Evolutionary conservation across 371 early-diverging fungal species (phyloP).

Genomic region (Apophysomyces ossiformis): DNA sequence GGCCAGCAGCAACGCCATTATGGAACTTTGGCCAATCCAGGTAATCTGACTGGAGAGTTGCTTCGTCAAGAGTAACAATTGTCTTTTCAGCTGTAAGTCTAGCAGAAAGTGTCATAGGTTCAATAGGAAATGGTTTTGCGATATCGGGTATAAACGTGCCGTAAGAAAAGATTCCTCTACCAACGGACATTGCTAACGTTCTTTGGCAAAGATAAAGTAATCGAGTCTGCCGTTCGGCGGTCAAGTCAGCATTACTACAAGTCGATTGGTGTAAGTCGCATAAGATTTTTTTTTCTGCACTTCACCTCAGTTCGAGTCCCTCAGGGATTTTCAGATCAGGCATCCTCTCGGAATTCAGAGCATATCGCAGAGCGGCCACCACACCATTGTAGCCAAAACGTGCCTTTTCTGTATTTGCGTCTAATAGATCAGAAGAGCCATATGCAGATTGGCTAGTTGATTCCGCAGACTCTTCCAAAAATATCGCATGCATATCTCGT

Average conservation of each 20-base stretch:
- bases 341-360: slow-evolving; percentile 55
- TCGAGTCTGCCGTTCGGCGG: slow-evolving; percentile 53
- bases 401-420: slow-evolving; percentile 39
- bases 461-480: slow-evolving; percentile 13
- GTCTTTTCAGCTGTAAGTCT: slow-evolving; percentile 68
- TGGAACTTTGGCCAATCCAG: slow-evolving; percentile 87
- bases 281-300: no score
- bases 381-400: slow-evolving; percentile 71
- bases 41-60: slow-evolving; percentile 44
- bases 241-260: slow-evolving; percentile 51
- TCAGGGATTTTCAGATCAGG: slow-evolving; percentile 46
- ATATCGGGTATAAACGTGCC: slow-evolving; percentile 60
- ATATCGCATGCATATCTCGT: slow-evolving; percentile 12
- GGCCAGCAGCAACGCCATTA: slow-evolving; percentile 82
- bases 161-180: slow-evolving; percentile 72
- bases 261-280: no score
- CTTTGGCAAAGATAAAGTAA: slow-evolving; percentile 59
- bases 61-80: slow-evolving; percentile 55
- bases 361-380: slow-evolving; percentile 61
- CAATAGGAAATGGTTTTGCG: slow-evolving; percentile 61
- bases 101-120: slow-evolving; percentile 59
- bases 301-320: slow-evolving; percentile 40
- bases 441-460: not conserved
- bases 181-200: slow-evolving; percentile 70
- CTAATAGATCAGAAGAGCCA: slow-evolving; percentile 26